Evolutionary conservation across 208 protist species (phyloP).

Genomic region (Trypanosoma grayi): DNA sequence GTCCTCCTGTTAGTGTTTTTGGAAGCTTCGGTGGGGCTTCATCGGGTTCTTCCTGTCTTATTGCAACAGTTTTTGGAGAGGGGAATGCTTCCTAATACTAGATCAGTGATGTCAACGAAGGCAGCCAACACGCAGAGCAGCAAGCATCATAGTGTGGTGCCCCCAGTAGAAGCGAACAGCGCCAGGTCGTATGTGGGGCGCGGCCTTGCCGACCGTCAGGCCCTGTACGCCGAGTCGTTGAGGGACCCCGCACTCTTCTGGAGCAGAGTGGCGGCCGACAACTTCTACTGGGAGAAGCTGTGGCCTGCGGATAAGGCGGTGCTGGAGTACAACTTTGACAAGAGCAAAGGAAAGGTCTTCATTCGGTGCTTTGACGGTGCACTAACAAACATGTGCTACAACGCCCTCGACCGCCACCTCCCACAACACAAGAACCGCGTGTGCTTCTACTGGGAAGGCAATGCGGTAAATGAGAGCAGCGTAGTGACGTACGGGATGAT

Average conservation of each 20-base stretch:
- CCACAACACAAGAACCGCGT: slow-evolving; percentile 58
- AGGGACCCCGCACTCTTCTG: slow-evolving; percentile 66
- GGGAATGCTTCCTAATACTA: too few relatives aligned
- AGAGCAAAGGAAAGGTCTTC: slow-evolving; percentile 56
- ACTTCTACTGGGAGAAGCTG: slow-evolving; percentile 69
- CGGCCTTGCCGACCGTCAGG: too few relatives aligned
- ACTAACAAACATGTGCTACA: slow-evolving; percentile 88
- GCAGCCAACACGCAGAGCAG: too few relatives aligned
- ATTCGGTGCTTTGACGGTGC: slow-evolving; percentile 83
- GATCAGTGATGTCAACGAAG: too few relatives aligned
- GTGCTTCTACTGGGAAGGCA: slow-evolving; percentile 89
- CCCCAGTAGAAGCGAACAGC: too few relatives aligned
- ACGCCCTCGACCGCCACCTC: slow-evolving; percentile 86
- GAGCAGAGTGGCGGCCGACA: slow-evolving; percentile 46
- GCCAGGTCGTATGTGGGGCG: too few relatives aligned
- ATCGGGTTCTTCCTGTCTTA: too few relatives aligned
- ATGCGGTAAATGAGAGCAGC: slow-evolving; percentile 48
- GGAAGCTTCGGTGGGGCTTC: too few relatives aligned
- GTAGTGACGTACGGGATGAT: slow-evolving; percentile 88
- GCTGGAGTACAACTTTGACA: slow-evolving; percentile 78
- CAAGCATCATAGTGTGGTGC: too few relatives aligned
- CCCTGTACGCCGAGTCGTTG: slow-evolving; percentile 68
- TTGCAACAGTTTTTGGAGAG: too few relatives aligned
- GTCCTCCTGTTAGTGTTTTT: too few relatives aligned
- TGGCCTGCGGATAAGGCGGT: slow-evolving; percentile 57